Base-by-base conservation (phyloP, 2,329 filamentous ascomycete genomes). In the Aspergillus cejpii region DNA sequence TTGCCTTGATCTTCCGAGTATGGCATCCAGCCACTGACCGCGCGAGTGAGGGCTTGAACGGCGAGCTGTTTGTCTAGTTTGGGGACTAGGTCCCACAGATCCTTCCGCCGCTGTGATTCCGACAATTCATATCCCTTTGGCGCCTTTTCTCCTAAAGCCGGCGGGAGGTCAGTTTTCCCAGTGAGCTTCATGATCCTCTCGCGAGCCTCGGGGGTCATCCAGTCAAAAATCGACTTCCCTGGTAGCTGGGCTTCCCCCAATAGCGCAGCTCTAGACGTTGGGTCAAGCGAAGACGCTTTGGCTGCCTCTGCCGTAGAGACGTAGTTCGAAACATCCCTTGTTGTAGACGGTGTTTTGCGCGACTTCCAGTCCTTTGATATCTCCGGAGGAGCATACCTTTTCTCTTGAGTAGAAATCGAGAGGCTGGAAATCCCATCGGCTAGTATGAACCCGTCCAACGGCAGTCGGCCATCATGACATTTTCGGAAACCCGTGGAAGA, bases 141-240 rank as follows among this genome's bases (percentile, higher is more conserved):
- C 2, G 74, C 73, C 21, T 84, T 74, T 67, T 96, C 87, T 41
- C 86, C 82, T 1, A 83, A 72, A 0, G 84, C 92, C 6, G 81
- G 79, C 0, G 92, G 92, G 2, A 98, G 77, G 58, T 91, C 79
- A 2, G 68, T 68, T 45, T 82, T 88, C 1, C 90, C 90, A 2
- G 87, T 88, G 1, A 82, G 82, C 8, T 80, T 75, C 2, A 78
- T 88, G 36, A 98, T 77, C 20, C 83, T 80, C 41, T 91, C 84
- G 49, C 92, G 81, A 3, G 86, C 81, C 26, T 85, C 78, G 0
- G 87, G 75, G 0, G 86, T 86, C 53, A 98, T 77, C 65, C 86
- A 98, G 67, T 97, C 90, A 64, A 97, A 98, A 2, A 98, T 83
- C 0, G 92, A 97, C 69, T 97, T 96, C 0, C 88, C 87, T 0